A percentile compares a stretch with the other conserved stretches of the same genome.
phyloP scores from a whole-genome alignment of 202 grass and related monocot species.

The Zizania palustris region DNA sequence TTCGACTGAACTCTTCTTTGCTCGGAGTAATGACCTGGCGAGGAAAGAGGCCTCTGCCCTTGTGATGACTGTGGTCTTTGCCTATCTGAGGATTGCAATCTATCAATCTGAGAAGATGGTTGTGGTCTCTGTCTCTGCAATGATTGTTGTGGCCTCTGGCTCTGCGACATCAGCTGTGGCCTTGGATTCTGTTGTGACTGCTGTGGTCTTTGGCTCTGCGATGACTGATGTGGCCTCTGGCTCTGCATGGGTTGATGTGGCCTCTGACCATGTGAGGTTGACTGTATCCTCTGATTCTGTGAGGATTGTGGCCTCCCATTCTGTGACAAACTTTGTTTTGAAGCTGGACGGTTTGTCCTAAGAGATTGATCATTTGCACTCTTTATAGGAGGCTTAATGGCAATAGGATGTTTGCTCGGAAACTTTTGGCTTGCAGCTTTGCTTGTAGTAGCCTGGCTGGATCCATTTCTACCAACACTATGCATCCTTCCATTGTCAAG shows the following conservation, averaged over 20 bases:
- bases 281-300: constrained; percentile 46
- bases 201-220: constrained; percentile 27
- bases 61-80: constrained; percentile 29
- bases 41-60: constrained; percentile 54
- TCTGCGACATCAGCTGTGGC: constrained; percentile 29
- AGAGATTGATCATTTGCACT: constrained; percentile 43
- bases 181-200: constrained; percentile 31
- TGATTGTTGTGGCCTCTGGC: constrained; percentile 15
- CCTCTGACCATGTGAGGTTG: constrained; percentile 45
- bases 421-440: constrained; percentile 52
- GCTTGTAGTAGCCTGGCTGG: constrained; percentile 38
- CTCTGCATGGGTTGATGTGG: constrained; percentile 19
- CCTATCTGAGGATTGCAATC: constrained; percentile 41
- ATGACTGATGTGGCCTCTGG: constrained; percentile 28
- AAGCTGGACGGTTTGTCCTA: constrained; percentile 42
- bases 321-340: constrained; percentile 44
- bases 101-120: constrained; percentile 37
- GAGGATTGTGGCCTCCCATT: constrained; percentile 39
- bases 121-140: constrained; percentile 44
- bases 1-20: constrained; percentile 56
- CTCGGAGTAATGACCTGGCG: constrained; percentile 53
- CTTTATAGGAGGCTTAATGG: constrained; percentile 54
- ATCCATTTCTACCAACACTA: constrained; percentile 51
- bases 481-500: constrained; percentile 43
- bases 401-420: constrained; percentile 38